Base-by-base conservation (phyloP, 2,329 filamentous ascomycete species). In the Fusarium sp. region DNA sequence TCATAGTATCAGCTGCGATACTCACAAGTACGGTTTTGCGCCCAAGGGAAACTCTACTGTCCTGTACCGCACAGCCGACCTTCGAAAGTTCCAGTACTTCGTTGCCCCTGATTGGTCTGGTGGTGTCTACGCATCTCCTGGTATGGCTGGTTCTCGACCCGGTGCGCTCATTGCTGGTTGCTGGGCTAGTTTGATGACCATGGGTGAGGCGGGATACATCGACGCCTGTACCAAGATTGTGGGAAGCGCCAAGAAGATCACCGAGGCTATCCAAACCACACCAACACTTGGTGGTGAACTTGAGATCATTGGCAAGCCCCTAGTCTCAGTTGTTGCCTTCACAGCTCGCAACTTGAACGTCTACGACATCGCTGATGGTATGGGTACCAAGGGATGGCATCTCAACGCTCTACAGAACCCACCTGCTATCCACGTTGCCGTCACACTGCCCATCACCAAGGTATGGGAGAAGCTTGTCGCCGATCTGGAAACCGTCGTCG, bases 1-100 rank as follows among this genome's bases (percentile, higher is more conserved):
- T 36, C 97, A 95, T 5, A 95, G 91, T 78, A 98, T 99, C 78
- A 94, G 90, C 70, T 96, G 94, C 78, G 96, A 99, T 78, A 99
- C 96, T 4, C 96, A 99, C 86, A 99, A 99, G 79, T 99, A 99
- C 77, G 96, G 96, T 36, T 99, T 99, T 76, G 96, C 96, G 2
- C 96, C 96, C 52, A 99, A 99, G 83, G 96, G 96, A 70, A 99
- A 97, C 85, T 96, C 91, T 51, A 96, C 94, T 2, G 86, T 97
- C 15, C 85, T 99, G 40, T 99, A 99, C 85, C 93, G 96, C 72
- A 91, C 89, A 44, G 86, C 89, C 32, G 82, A 87, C 45, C 87
- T 96, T 69, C 89, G 96, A 71, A 88, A 89, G 57, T 95, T 97
- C 79, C 96, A 99, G 80, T 99, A 99, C 85, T 99, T 97, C 79